Percentiles rank a stretch among this genome's conserved stretches.
phyloP scores from a whole-genome alignment of 805 yeast species.

The Priceomyces castillae region DNA sequence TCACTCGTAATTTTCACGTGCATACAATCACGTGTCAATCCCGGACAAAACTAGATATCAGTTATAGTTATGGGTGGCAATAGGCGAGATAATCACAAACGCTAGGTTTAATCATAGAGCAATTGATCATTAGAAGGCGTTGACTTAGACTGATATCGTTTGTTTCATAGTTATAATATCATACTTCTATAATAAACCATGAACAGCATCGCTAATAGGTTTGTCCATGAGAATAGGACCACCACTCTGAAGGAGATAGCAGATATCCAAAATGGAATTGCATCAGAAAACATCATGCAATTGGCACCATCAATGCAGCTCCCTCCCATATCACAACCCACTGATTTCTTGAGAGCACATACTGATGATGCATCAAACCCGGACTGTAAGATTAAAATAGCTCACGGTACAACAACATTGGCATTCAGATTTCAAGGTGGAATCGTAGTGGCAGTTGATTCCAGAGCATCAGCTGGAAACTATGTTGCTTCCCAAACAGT shows the following conservation, averaged over 20 bases:
- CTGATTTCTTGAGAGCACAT: slow-evolving; percentile 94
- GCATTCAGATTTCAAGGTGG: slow-evolving; percentile 97
- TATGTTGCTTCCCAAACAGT: slow-evolving; percentile 99
- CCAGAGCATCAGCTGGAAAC: slow-evolving; percentile 96
- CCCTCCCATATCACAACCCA: slow-evolving; percentile 86
- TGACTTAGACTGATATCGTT: not conserved
- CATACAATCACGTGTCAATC: not conserved
- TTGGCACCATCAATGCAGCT: slow-evolving; percentile 63
- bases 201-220: slow-evolving; percentile 41
- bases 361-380: slow-evolving; percentile 93
- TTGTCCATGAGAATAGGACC: slow-evolving; percentile 29
- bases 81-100: not conserved
- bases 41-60: not conserved
- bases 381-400: slow-evolving; percentile 92
- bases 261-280: slow-evolving; percentile 20
- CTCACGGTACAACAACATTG: slow-evolving; percentile 98
- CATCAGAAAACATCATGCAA: slow-evolving; percentile 22
- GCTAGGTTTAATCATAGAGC: not conserved
- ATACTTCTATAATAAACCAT: slow-evolving; percentile 15
- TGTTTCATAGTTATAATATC: not conserved
- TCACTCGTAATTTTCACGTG: too few relatives aligned
- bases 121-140: not conserved
- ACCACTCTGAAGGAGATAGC: slow-evolving; percentile 27
- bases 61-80: slow-evolving; percentile 2
- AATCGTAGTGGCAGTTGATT: slow-evolving; percentile 93